A percentile compares a stretch with the other conserved stretches of the same genome.
Evolutionary conservation across 805 yeast species (phyloP).

Genomic region (Pichia insulana): DNA sequence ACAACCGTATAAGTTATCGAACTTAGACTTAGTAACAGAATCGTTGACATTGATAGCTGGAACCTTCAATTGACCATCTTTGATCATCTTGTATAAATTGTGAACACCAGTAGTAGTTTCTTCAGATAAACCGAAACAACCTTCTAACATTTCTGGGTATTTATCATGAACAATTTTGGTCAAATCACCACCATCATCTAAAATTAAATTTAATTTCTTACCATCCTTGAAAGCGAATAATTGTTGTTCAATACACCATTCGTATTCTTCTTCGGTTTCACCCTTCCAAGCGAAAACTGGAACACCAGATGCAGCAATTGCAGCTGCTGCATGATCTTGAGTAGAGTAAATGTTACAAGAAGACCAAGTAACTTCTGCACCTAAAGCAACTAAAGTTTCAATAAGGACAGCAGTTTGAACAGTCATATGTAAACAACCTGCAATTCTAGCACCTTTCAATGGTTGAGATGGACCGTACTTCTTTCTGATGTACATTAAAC

Average conservation of each 20-base stretch:
- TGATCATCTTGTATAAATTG: conserved; percentile 94
- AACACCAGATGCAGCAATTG: conserved; percentile 98
- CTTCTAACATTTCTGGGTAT: conserved; percentile 95
- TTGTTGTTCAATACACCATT: conserved; percentile 99
- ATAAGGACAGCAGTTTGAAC: conserved; percentile 98
- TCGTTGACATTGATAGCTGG: conserved; percentile 99
- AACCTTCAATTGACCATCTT: conserved; percentile 81
- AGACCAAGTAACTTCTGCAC: conserved; percentile 99
- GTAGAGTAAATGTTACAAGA: conserved; percentile 99
- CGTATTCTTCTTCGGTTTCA: conserved; percentile 98
- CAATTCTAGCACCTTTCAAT: conserved; percentile 95
- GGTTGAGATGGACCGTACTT: conserved; percentile 90
- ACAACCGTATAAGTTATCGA: conserved; percentile 99
- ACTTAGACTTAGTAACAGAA: conserved; percentile 97
- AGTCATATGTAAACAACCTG: conserved; percentile 99
- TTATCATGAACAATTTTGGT: conserved; percentile 94
- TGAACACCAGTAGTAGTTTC: conserved; percentile 99
- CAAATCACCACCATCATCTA: conserved; percentile 99
- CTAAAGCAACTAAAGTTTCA: conserved; percentile 93
- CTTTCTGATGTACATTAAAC: conserved; percentile 94
- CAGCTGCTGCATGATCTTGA: conserved; percentile 99
- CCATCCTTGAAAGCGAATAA: conserved; percentile 95
- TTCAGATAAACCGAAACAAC: conserved; percentile 93
- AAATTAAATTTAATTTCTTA: conserved; percentile 89
- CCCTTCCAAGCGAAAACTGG: conserved; percentile 99